phyloP scores from a whole-genome alignment of 805 yeast species.

The Candida awuae region DNA sequence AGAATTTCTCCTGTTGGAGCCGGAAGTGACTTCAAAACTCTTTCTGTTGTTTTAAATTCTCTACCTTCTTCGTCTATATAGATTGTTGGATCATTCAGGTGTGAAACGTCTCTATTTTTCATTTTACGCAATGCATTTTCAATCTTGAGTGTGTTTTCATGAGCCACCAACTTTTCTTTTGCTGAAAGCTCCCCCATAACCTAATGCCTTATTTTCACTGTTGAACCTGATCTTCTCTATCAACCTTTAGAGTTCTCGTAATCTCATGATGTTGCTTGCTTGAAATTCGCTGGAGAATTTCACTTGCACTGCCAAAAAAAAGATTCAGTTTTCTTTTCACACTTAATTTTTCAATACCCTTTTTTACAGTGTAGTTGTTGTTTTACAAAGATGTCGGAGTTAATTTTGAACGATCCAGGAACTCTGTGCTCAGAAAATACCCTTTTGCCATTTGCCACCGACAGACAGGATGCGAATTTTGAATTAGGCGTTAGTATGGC shows the following conservation, averaged over 20 bases:
- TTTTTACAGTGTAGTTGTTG: background rate
- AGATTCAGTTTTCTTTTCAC: no score
- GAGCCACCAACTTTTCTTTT: slow-evolving; percentile 18
- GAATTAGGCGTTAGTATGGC: slow-evolving; percentile 92
- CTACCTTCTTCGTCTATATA: slow-evolving; percentile 54
- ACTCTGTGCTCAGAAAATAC: slow-evolving; percentile 24
- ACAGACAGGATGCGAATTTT: slow-evolving; percentile 71
- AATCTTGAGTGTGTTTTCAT: slow-evolving; percentile 47
- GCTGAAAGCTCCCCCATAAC: slow-evolving; percentile 7
- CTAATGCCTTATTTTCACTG: background rate
- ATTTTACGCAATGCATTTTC: slow-evolving; percentile 30
- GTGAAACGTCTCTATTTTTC: slow-evolving; percentile 14
- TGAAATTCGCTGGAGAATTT: no score
- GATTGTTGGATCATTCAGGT: slow-evolving; percentile 30
- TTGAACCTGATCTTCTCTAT: background rate
- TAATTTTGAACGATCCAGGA: slow-evolving; percentile 28
- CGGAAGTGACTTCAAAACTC: slow-evolving; percentile 48
- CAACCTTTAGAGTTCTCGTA: no score
- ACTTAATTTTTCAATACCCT: no score
- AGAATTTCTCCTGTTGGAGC: slow-evolving; percentile 66
- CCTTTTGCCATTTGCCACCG: slow-evolving; percentile 32
- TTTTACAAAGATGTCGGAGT: slow-evolving; percentile 14
- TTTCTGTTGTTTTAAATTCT: slow-evolving; percentile 44
- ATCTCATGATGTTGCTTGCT: no score
- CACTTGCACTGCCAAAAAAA: no score